These are phyloP conservation scores for Ustilago cynodontis DNA, from an alignment of 1,284 basidiomycete species.

Conservation along the genomic window DNA sequence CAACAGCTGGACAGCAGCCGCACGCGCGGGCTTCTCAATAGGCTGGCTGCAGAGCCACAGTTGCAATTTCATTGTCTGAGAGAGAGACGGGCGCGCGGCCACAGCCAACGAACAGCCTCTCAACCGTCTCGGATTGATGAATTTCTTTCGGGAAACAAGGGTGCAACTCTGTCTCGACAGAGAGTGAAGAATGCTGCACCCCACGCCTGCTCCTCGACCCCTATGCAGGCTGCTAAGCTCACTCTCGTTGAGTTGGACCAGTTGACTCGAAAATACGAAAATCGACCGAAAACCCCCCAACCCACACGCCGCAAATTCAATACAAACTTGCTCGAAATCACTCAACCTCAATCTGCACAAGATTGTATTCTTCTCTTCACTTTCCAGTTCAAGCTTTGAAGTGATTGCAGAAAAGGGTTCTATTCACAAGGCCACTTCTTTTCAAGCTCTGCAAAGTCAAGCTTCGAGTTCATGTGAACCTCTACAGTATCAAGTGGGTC, in stretches of 20 bases:
- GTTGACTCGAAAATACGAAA: neutral
- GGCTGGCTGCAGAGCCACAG: constrained; percentile 4
- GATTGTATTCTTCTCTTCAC: neutral
- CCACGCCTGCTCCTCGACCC: constrained; percentile 1
- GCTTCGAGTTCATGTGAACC: neutral
- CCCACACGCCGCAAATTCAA: neutral
- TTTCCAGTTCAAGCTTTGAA: neutral
- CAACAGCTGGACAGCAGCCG: neutral
- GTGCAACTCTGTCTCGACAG: too few relatives aligned
- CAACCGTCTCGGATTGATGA: neutral
- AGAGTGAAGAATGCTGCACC: neutral
- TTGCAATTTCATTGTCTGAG: neutral
- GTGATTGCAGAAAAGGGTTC: neutral
- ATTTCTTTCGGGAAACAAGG: neutral
- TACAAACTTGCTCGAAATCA: neutral
- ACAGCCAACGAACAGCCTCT: neutral
- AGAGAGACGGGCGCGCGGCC: neutral
- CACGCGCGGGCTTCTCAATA: constrained; percentile 3
- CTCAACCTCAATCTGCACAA: neutral
- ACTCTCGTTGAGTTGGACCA: neutral
- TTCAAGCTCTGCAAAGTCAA: neutral
- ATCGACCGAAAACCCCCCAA: constrained; percentile 5
- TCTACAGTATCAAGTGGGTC: neutral
- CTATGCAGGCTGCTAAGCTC: neutral
- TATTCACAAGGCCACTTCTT: neutral